Evolutionary conservation across 176 grass and related monocot species (phyloP).

Genomic region (Melocanna baccifera): DNA sequence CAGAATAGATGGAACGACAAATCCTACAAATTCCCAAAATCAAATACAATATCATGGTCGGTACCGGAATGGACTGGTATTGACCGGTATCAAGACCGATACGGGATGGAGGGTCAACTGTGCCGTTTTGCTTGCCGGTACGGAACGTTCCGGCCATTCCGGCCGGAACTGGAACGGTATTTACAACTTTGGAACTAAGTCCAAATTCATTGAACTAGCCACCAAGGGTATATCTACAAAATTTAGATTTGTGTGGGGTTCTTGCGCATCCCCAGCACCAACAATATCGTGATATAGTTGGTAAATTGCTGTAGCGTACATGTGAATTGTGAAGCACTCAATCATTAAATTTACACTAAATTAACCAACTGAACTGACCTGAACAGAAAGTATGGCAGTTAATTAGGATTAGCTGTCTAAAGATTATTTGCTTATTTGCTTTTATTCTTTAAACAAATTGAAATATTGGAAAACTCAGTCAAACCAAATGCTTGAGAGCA

Average conservation of each 20-base stretch:
- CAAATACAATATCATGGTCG: no score
- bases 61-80: no score
- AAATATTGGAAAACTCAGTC: slow-evolving; percentile 47
- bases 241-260: neutral
- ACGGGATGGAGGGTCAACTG: no score
- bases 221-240: neutral
- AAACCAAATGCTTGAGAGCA: neutral
- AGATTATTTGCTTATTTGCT: slow-evolving; percentile 8
- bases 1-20: no score
- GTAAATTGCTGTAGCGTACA: neutral
- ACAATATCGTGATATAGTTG: neutral
- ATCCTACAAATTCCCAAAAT: no score
- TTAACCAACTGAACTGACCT: neutral
- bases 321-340: neutral
- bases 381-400: neutral
- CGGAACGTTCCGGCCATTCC: no score
- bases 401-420: slow-evolving; percentile 5
- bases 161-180: no score
- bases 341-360: neutral
- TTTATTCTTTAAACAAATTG: slow-evolving; percentile 34
- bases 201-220: neutral
- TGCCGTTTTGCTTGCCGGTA: no score
- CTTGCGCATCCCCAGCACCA: neutral
- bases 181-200: no score
- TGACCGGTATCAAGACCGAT: no score